Conservation (phyloP, 2,329 filamentous ascomycete genomes). For the Colletotrichum sp. region DNA sequence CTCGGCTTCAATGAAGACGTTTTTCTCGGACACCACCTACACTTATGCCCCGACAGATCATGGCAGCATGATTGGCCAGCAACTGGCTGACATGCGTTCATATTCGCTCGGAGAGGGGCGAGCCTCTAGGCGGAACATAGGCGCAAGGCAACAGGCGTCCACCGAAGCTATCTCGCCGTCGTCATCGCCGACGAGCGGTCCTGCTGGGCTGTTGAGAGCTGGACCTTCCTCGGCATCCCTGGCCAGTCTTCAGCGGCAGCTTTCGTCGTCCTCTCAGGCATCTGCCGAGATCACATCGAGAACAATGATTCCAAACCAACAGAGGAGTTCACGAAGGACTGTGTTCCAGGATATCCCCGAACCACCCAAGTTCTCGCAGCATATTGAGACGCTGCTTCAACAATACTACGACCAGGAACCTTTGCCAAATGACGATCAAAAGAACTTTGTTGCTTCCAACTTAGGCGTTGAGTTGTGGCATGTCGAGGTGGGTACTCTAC, state of each 20-base stretch:
- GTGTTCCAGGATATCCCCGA: conserved; percentile 44
- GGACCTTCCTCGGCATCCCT: conserved; percentile 24
- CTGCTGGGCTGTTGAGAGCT: conserved; percentile 23
- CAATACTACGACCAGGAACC: conserved; percentile 56
- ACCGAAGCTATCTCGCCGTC: conserved; percentile 1
- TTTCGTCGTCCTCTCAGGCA: neutral
- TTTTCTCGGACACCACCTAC: conserved; percentile 9
- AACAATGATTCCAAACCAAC: conserved; percentile 50
- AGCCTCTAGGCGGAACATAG: neutral
- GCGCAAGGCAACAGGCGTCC: neutral
- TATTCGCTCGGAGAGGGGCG: neutral
- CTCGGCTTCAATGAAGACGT: conserved; percentile 1
- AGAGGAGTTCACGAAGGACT: conserved; percentile 44
- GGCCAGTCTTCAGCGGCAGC: neutral
- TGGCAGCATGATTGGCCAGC: neutral
- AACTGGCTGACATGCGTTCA: neutral
- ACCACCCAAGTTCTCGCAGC: conserved; percentile 50
- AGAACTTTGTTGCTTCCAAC: conserved; percentile 60
- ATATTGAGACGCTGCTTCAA: conserved; percentile 56
- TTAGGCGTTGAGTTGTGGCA: conserved; percentile 56
- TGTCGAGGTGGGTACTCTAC: conserved; percentile 44
- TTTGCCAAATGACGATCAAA: conserved; percentile 53
- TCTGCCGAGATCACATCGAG: conserved; percentile 35
- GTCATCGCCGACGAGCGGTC: conserved; percentile 25
- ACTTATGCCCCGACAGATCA: neutral